A percentile compares a stretch with the other conserved stretches of the same genome.
Evolutionary conservation across 2,329 filamentous ascomycete species (phyloP).

Genomic region (Pestalotiopsis sp.): DNA sequence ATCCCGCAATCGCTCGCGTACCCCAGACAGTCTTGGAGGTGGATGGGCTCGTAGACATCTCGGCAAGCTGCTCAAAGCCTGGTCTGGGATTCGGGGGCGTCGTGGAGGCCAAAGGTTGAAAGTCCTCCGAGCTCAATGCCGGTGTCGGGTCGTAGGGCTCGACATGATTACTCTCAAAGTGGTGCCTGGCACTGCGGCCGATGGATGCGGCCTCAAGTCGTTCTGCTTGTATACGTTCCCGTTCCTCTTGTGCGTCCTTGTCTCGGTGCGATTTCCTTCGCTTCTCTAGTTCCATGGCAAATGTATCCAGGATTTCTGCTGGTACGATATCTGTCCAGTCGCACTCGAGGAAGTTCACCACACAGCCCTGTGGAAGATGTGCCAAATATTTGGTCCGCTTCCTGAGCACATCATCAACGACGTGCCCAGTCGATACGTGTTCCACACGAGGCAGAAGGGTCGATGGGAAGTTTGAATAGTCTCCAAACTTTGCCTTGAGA

Average conservation of each 20-base stretch:
- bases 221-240: constrained; percentile 81
- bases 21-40: constrained; percentile 87
- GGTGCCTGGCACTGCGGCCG: constrained; percentile 50
- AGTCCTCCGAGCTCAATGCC: constrained; percentile 60
- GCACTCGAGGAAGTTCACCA: constrained; percentile 89
- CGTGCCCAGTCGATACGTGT: constrained; percentile 84
- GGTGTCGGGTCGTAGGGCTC: constrained; percentile 42
- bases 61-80: constrained; percentile 70
- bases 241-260: constrained; percentile 84
- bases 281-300: constrained; percentile 75
- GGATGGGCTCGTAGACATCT: constrained; percentile 80
- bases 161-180: constrained; percentile 38
- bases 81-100: constrained; percentile 59
- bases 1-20: constrained; percentile 69
- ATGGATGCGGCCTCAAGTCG: constrained; percentile 74
- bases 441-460: constrained; percentile 86
- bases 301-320: constrained; percentile 72
- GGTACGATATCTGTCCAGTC: constrained; percentile 92
- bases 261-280: constrained; percentile 78
- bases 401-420: constrained; percentile 82
- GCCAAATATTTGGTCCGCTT: constrained; percentile 85
- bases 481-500: constrained; percentile 83
- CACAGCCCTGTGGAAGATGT: constrained; percentile 87
- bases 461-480: constrained; percentile 80
- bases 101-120: constrained; percentile 61